Conservation (phyloP, 2,329 filamentous ascomycete species). For the Thielaviopsis cerberus region DNA sequence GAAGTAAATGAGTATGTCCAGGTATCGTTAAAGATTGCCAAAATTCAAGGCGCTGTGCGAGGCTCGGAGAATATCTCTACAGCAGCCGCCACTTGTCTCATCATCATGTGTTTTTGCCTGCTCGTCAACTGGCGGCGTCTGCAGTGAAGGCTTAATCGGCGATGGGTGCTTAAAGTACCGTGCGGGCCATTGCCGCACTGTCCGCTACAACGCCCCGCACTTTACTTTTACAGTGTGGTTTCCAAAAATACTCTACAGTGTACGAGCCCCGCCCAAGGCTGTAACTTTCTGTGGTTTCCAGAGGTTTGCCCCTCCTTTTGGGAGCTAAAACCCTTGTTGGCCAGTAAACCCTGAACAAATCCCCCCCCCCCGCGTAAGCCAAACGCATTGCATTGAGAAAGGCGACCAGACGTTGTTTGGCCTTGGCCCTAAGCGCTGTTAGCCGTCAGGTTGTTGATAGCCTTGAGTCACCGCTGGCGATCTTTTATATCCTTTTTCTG, state of each 20-base stretch:
- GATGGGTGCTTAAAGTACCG: not conserved
- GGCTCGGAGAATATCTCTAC: not conserved
- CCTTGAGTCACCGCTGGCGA: not conserved
- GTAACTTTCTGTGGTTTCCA: not conserved
- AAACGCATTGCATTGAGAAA: not conserved
- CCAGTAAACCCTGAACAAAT: not conserved
- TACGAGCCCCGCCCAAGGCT: not conserved
- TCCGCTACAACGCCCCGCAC: not conserved
- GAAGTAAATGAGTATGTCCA: too few relatives aligned
- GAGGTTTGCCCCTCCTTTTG: not conserved
- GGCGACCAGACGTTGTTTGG: not conserved
- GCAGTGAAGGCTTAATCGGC: not conserved
- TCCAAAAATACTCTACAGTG: not conserved
- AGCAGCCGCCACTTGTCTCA: not conserved
- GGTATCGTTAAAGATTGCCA: too few relatives aligned
- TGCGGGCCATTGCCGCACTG: not conserved
- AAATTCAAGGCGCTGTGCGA: not conserved
- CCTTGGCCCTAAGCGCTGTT: not conserved
- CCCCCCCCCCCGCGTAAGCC: not conserved
- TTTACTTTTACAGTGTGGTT: not conserved
- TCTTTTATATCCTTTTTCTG: not conserved
- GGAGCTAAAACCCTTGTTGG: not conserved
- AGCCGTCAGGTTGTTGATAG: too few relatives aligned
- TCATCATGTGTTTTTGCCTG: not conserved
- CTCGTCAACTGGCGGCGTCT: not conserved